Percentiles rank a stretch among this genome's conserved stretches.
These are phyloP conservation scores for Euclidium syriacum DNA, from an alignment of 345 rosid genomes.

Conservation along the genomic window DNA sequence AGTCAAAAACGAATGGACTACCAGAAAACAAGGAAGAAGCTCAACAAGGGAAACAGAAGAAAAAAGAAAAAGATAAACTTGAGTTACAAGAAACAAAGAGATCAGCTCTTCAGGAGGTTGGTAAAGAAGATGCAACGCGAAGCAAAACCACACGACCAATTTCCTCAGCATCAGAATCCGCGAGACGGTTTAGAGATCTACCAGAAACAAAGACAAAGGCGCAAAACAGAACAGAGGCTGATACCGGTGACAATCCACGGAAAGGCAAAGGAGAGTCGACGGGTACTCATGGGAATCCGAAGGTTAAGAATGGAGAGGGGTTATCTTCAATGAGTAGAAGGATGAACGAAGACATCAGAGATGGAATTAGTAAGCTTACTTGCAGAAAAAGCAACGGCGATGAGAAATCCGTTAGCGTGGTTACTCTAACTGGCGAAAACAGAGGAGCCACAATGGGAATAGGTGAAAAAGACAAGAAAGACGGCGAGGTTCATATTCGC, in stretches of 20 bases:
- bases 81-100: constrained; percentile 13
- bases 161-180: constrained; percentile 32
- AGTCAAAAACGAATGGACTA: neutral
- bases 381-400: constrained; percentile 36
- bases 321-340: constrained; percentile 33
- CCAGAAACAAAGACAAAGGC: constrained; percentile 2
- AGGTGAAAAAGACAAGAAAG: constrained; percentile 42
- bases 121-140: constrained; percentile 24
- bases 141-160: constrained; percentile 20
- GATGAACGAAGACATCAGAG: constrained; percentile 52
- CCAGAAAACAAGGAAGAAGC: neutral
- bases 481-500: constrained; percentile 47
- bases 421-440: constrained; percentile 83
- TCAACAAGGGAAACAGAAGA: constrained; percentile 1
- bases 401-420: constrained; percentile 38
- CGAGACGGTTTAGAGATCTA: constrained; percentile 23
- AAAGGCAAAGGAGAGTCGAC: constrained; percentile 22
- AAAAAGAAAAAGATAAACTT: constrained; percentile 19
- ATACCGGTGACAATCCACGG: constrained; percentile 32
- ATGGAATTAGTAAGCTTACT: constrained; percentile 50
- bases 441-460: constrained; percentile 70
- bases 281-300: constrained; percentile 4
- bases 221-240: constrained; percentile 18
- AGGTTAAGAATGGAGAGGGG: constrained; percentile 28
- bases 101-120: neutral